Evolutionary conservation across 2,329 filamentous ascomycete genomes (phyloP).

Genomic region (Fusarium metavorans): DNA sequence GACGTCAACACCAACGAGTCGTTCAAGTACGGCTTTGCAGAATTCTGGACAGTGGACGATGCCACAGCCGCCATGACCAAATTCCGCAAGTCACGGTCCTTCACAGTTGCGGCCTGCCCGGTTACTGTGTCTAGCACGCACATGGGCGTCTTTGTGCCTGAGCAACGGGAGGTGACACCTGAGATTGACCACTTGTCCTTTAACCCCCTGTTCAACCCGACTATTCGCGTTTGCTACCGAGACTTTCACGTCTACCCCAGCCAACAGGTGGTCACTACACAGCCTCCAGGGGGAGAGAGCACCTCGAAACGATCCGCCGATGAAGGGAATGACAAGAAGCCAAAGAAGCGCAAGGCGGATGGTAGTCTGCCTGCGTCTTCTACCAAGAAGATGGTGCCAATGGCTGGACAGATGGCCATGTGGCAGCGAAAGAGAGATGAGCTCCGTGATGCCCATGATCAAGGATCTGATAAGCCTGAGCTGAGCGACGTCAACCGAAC

Average conservation of each 20-base stretch:
- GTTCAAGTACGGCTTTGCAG: conserved; percentile 86
- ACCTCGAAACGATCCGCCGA: conserved; percentile 37
- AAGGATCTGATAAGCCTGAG: conserved; percentile 9
- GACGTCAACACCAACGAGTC: conserved; percentile 78
- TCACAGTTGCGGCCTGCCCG: conserved; percentile 80
- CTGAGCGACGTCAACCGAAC: conserved; percentile 34
- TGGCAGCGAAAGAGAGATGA: conserved; percentile 60
- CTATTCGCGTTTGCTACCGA: conserved; percentile 79
- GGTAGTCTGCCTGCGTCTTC: conserved; percentile 43
- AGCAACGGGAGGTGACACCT: conserved; percentile 67
- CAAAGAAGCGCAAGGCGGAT: conserved; percentile 68
- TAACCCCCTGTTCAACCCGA: conserved; percentile 75
- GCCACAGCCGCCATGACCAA: conserved; percentile 80
- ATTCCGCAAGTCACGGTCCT: conserved; percentile 77
- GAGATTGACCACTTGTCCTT: conserved; percentile 76
- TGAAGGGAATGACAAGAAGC: conserved; percentile 53
- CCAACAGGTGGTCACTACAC: conserved; percentile 69
- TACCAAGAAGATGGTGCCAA: conserved; percentile 54
- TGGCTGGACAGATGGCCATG: conserved; percentile 58
- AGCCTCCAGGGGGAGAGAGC: conserved; percentile 55
- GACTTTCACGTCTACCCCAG: conserved; percentile 79
- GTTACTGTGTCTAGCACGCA: conserved; percentile 82
- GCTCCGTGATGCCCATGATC: conserved; percentile 45
- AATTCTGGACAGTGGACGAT: conserved; percentile 82
- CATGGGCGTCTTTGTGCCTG: conserved; percentile 85